Evolutionary conservation across 352 stramenopile species (phyloP), one percentile per base, ranked within the genome.

Genomic region (Globisporangium cylindrosporum): DNA sequence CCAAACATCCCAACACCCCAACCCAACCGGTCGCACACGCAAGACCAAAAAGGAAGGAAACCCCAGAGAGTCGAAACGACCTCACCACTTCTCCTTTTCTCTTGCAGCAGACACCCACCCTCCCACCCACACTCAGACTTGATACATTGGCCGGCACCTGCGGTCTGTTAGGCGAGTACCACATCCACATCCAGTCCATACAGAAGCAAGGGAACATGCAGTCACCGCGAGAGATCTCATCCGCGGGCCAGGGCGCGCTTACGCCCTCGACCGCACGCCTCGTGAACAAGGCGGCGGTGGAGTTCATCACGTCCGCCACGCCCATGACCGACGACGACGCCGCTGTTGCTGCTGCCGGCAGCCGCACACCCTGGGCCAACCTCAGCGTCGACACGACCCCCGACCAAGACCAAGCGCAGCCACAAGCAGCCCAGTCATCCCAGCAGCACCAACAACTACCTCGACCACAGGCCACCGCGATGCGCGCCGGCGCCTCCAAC

Each of bases 181-280:
- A 4, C 14, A 32, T n/a, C 27, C 14, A 38, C 62, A 5, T 24
- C 25, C 29, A 22, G 9, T 8, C 49, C 29, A 61, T 14, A 59
- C 14, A 25, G 15, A 63, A 2, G 2, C 25, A 29, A 27, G n/a
- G 7, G 24, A 18, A 6, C 15, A 67, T 71, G 48, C 57, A 62
- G 59, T 86, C 81, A 9, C 82, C 80, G 57, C 82, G 81, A 48
- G 82, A 90, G 73, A 91, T 93, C 70, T 93, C 85, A 54, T 91
- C 82, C 22, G 82, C 88, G 25, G 65, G 64, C 49, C 85, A 93
- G 62, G 85, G 85, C 34, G 79, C 82, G 27, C 66, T 93, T 25
- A 93, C 85, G 71, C 85, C 85, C 25, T 67, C 78, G 36, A 93
- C 85, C 14, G 85, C 81, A 29, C 71, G 75, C 8, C 60, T 90